Percentiles rank a stretch among this genome's conserved stretches.
These are phyloP conservation scores for Mycena leptocephala DNA, from an alignment of 768 basidiomycete genomes.

Conservation along the genomic window DNA sequence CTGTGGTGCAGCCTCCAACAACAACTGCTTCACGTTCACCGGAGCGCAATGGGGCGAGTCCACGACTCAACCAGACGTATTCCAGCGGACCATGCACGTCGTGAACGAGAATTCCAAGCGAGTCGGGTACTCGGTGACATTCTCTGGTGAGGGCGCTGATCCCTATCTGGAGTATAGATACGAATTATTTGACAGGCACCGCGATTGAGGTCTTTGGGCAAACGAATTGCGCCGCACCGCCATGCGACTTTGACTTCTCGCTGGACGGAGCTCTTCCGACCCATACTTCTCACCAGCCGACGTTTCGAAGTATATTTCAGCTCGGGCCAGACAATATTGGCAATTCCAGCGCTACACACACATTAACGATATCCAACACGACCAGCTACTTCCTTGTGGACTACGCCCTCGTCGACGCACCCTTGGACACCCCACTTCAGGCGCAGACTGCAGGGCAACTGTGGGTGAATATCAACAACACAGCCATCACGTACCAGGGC, in stretches of 20 bases:
- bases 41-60: no score
- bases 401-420: conserved; percentile 7
- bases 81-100: no score
- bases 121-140: background rate
- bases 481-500: background rate
- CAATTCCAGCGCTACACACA: background rate
- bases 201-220: background rate
- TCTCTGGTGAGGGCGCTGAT: background rate
- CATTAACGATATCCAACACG: no score
- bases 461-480: no score
- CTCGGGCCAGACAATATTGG: background rate
- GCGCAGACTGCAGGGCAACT: background rate
- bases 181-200: background rate
- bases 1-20: background rate
- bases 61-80: no score
- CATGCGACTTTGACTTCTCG: background rate
- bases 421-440: background rate
- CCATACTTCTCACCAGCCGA: background rate
- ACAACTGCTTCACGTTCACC: conserved; percentile 15
- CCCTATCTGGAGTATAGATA: background rate
- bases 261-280: background rate
- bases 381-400: no score
- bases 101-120: no score
- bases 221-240: background rate
- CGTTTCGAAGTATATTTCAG: background rate